Conservation (phyloP, 1,284 basidiomycete species). For the Leccinum huronense region DNA sequence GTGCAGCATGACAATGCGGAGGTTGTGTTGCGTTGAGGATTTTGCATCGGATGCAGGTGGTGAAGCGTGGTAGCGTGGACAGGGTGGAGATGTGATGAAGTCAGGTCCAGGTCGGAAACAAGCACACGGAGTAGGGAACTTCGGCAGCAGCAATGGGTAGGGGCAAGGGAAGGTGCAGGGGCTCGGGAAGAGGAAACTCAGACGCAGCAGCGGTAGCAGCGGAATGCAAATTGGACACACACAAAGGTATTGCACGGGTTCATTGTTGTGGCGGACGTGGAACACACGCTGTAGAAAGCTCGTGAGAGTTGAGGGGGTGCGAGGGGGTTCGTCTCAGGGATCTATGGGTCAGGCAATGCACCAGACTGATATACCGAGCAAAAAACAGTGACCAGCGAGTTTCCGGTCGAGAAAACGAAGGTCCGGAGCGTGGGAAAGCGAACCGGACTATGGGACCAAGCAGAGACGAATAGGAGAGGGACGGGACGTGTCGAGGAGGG, state of each 20-base stretch:
- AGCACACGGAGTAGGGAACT: background rate
- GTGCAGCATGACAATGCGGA: slow-evolving; percentile 22
- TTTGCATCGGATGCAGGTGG: slow-evolving; percentile 22
- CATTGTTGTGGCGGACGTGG: slow-evolving; percentile 21
- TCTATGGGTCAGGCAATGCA: no score
- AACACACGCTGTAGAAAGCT: no score
- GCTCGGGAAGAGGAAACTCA: background rate
- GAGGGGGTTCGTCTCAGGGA: no score
- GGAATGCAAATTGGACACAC: slow-evolving; percentile 21
- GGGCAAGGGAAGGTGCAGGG: background rate
- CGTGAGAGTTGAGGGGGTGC: no score
- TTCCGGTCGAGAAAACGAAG: no score
- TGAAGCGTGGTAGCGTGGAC: background rate
- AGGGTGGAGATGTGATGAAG: background rate
- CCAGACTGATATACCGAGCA: no score
- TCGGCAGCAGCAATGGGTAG: background rate
- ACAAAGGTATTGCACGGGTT: slow-evolving; percentile 36
- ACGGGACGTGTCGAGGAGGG: no score
- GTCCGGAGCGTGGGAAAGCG: no score
- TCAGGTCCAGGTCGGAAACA: background rate
- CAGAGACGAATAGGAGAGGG: no score
- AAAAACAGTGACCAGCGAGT: no score
- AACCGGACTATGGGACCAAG: no score
- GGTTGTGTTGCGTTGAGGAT: slow-evolving; percentile 22
- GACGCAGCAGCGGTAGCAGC: slow-evolving; percentile 3